Evolutionary conservation across 352 stramenopile genomes (phyloP), one percentile per base, ranked within the genome.

Genomic region (Phytophthora boehmeriae): DNA sequence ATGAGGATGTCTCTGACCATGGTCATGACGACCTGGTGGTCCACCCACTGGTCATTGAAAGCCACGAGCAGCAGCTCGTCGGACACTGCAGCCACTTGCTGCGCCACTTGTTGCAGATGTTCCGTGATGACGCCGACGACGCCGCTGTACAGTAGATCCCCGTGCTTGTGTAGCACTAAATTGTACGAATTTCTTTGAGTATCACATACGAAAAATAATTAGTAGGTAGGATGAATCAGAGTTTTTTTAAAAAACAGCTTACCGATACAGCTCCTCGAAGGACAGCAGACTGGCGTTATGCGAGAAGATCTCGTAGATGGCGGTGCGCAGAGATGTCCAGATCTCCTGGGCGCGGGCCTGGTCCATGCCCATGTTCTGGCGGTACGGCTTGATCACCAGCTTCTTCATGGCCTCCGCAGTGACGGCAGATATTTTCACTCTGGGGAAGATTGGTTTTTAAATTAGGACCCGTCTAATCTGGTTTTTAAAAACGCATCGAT

Each of bases 1-100:
- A 99, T 99, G 64, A 99, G 89, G 72, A 99, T 99, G 71, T 99
- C 97, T 27, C 95, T 82, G 42, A 99, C 96, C 97, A 99, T 99
- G 16, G 92, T 95, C 95, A 99, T 99, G 49, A 98, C 99, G 30
- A 98, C 75, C 46, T 92, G 86, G 65, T 98, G 89, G 58, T 98
- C 95, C 23, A 91, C 87, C 97, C 97, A 99, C 47, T 93, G 84
- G 19, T 86, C 76, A 35, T 95, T 88, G 19, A 99, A 79, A 54
- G 88, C 80, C 36, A 90, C 73, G 16, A 99, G 81, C 19, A 99
- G 72, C 49, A 85, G 49, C 25, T 96, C 88, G 46, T 97, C 88
- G 28, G 80, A 78, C 0, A 82, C 78, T 6, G 55, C 54, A 20
- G 68, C 74, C 6, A 97, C 76, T 19, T 83, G 69, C 5, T 66